A percentile compares a stretch with the other conserved stretches of the same genome.
These are phyloP conservation scores for Fragilariopsis cylindrus DNA, from an alignment of 108 stramenopile genomes.

Conservation along the genomic window DNA sequence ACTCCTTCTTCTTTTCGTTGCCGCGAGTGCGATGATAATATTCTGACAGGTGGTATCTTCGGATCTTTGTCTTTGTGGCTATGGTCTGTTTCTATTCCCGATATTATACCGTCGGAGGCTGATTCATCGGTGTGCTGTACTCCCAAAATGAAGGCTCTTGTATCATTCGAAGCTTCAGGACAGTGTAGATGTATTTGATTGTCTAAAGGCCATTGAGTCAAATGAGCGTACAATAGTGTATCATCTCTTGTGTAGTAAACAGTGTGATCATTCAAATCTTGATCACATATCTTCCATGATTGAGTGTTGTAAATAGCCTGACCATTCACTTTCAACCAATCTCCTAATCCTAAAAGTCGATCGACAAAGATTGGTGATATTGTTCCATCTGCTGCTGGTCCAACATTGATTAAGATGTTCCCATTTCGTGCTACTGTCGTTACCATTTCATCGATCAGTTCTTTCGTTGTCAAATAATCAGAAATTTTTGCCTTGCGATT, in stretches of 20 bases:
- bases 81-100: background rate
- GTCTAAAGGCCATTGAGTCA: slow-evolving; percentile 38
- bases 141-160: slow-evolving; percentile 37
- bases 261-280: slow-evolving; percentile 12
- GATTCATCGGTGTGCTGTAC: background rate
- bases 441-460: slow-evolving; percentile 36
- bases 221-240: slow-evolving; percentile 25
- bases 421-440: slow-evolving; percentile 43
- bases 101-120: background rate
- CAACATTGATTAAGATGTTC: slow-evolving; percentile 49
- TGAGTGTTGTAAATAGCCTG: slow-evolving; percentile 41
- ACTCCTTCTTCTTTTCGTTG: background rate
- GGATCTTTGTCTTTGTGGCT: background rate
- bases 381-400: slow-evolving; percentile 50
- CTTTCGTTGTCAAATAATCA: slow-evolving; percentile 36
- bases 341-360: slow-evolving; percentile 45
- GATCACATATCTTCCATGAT: slow-evolving; percentile 39
- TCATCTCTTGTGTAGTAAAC: slow-evolving; percentile 31
- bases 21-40: no score
- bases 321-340: slow-evolving; percentile 51
- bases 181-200: slow-evolving; percentile 22
- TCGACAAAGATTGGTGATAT: slow-evolving; percentile 45
- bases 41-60: no score
- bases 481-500: slow-evolving; percentile 31
- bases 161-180: slow-evolving; percentile 28